phyloP scores from a whole-genome alignment of 345 rosid genomes.

The Sapria himalayana region DNA sequence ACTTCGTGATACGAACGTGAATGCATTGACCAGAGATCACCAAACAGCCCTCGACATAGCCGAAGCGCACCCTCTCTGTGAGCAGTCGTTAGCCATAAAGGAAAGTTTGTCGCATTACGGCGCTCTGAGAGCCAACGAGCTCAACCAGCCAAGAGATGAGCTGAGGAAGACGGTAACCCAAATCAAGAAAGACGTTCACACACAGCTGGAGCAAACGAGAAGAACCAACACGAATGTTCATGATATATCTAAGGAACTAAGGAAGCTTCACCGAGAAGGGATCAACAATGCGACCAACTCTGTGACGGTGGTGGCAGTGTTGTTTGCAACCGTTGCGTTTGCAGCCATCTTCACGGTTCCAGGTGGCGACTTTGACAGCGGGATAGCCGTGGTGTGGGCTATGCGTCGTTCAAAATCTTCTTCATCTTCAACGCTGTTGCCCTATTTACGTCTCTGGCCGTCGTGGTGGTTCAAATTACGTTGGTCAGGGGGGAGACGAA shows the following conservation, averaged over 20 bases:
- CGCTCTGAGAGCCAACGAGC: slow-evolving; percentile 78
- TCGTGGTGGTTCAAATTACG: slow-evolving; percentile 90
- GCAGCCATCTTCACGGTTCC: slow-evolving; percentile 95
- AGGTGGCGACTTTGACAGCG: slow-evolving; percentile 47
- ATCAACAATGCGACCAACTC: slow-evolving; percentile 94
- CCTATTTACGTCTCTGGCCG: slow-evolving; percentile 82
- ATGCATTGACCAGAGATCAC: slow-evolving; percentile 70
- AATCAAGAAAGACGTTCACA: slow-evolving; percentile 88
- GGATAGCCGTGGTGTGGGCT: slow-evolving; percentile 48
- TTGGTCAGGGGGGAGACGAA: slow-evolving; percentile 88
- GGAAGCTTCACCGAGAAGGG: slow-evolving; percentile 89
- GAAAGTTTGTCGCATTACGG: slow-evolving; percentile 49
- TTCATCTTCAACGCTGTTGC: slow-evolving; percentile 87
- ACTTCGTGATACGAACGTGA: slow-evolving; percentile 72
- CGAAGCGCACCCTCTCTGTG: slow-evolving; percentile 67
- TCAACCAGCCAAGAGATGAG: slow-evolving; percentile 92
- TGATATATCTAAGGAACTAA: slow-evolving; percentile 84
- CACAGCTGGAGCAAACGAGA: slow-evolving; percentile 83
- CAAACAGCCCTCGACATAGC: slow-evolving; percentile 94
- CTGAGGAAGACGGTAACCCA: slow-evolving; percentile 73
- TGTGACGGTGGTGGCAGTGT: slow-evolving; percentile 88
- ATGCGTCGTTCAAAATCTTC: slow-evolving; percentile 60
- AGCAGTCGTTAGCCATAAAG: slow-evolving; percentile 55
- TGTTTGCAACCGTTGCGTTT: slow-evolving; percentile 90
- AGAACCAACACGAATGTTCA: slow-evolving; percentile 87